A percentile compares a stretch with the other conserved stretches of the same genome.
Conservation (phyloP, 257 asterid species). For the Penstemon newberryi region DNA sequence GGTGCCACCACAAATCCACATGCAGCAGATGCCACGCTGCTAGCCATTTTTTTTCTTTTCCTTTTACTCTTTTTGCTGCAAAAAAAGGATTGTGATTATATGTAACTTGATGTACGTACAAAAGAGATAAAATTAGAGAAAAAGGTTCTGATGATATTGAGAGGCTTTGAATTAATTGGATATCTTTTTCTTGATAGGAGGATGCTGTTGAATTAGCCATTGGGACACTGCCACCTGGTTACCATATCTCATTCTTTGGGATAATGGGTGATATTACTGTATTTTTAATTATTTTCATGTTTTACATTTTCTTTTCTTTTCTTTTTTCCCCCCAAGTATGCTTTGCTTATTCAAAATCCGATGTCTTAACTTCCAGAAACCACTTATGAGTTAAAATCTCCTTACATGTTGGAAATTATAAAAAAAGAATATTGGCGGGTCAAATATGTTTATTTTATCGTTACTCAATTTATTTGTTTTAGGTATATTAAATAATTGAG, state of each 20-base stretch:
- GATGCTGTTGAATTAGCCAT: slow-evolving; percentile 46
- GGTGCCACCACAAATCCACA: slow-evolving; percentile 61
- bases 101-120: slow-evolving; percentile 23
- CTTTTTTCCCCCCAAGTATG: neutral
- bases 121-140: slow-evolving; percentile 22
- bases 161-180: slow-evolving; percentile 45
- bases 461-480: too few species aligned
- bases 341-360: too few species aligned
- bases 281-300: neutral
- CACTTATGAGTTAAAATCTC: too few species aligned
- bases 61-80: slow-evolving; percentile 13
- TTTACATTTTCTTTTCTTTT: neutral
- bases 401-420: too few species aligned
- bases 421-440: too few species aligned
- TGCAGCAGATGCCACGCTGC: slow-evolving; percentile 73
- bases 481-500: too few species aligned
- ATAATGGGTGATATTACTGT: slow-evolving; percentile 42
- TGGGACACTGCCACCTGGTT: slow-evolving; percentile 50
- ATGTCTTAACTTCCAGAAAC: too few species aligned
- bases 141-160: slow-evolving; percentile 10
- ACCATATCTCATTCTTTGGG: slow-evolving; percentile 68
- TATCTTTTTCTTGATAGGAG: slow-evolving; percentile 57
- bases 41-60: slow-evolving; percentile 52
- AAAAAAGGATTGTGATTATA: neutral
- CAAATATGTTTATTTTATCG: too few species aligned